Evolutionary conservation across 352 stramenopile genomes (phyloP), one percentile per base, ranked within the genome.

Genomic region (Globisporangium viniferum): DNA sequence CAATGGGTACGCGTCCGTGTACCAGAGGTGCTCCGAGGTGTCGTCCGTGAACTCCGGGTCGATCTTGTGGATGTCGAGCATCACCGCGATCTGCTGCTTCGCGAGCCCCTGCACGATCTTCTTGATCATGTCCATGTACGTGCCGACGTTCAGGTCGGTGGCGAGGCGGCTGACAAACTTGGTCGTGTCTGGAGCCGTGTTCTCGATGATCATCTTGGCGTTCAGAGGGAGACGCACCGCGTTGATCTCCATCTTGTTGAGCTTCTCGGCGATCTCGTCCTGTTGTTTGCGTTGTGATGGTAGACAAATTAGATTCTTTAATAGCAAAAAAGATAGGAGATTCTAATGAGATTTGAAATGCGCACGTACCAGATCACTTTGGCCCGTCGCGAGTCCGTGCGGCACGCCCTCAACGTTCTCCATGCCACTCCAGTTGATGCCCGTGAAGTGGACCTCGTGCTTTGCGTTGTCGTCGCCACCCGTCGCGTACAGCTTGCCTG

Each of bases 401-500:
- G 87, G 87, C 24, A 94, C 85, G 14, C 87, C 87, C 57, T 93
- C 85, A 0, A 71, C 33, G 68, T 94, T 93, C 73, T 94, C 87
- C 87, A 94, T 94, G 60, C 87, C 87, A 58, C 85, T 94, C 87
- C 87, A 94, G 72, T 94, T 94, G 73, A 94, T 91, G 41, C 87
- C 87, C n/a, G 84, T 94, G 62, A 94, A 90, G 51, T 86, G 77
- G 7, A 94, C 71, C 55, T 89, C 78, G 67, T 90, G 64, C 64
- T 87, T 86, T 14, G 77, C 62, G 22, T 80, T 78, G 27, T 66
- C 76, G 41, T 81, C 77, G 29, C 75, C 82, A 61, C 83, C 72
- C 18, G 57, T 83, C 41, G 87, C 87, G 68, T 89, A 92, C 59
- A 94, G 79, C 71, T 89, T 88, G 48, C 80, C 78, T 2, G 79